Base-by-base conservation (phyloP, 2,329 filamentous ascomycete species). In the Trichoderma sp. region DNA sequence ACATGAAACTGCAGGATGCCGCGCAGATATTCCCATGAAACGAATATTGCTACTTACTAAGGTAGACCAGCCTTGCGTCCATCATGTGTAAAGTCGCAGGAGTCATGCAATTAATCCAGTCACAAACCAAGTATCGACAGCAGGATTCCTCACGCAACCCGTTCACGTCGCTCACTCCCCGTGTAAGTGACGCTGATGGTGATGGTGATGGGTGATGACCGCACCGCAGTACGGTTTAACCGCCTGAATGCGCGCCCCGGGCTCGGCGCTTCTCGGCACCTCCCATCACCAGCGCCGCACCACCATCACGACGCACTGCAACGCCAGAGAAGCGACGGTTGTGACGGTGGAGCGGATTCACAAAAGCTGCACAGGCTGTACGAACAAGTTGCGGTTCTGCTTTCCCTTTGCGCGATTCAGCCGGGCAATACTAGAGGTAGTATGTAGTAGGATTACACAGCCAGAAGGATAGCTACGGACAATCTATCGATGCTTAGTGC, bases 201-300 rank as follows among this genome's bases (percentile, higher is more conserved):
- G 34, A 39, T 39, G 10, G 7, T 30, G 30, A 30, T 30, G 30
- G 9, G 9, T 28, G 28, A 50, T 24, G 34, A 51, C 58, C 24
- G 21, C 21, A 24, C 48, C 28, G 43, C 43, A 48, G 24, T 55
- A 17, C n/a, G 45, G 34, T 45, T 56, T 57, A 58, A 52, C 45
- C 52, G 62, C 45, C 52, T 34, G 21, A 21, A 52, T 45, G 7
- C 30, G 41, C 41, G 50, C 50, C 48, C 48, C 48, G 50, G 26
- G 12, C 50, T 65, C 63, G 63, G 63, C 63, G 63, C 63, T 65
- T 65, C 63, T 57, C 50, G 55, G 50, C 47, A 43, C 39, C 58
- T 61, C 39, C 48, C 48, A 50, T 65, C 63, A 61, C 56, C 63
- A 65, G 41, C 48, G 51, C 55, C 39, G 24, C 43, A 56, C 50